Conservation (phyloP, 2,329 filamentous ascomycete genomes). For the Phialemonium atrogriseum region DNA sequence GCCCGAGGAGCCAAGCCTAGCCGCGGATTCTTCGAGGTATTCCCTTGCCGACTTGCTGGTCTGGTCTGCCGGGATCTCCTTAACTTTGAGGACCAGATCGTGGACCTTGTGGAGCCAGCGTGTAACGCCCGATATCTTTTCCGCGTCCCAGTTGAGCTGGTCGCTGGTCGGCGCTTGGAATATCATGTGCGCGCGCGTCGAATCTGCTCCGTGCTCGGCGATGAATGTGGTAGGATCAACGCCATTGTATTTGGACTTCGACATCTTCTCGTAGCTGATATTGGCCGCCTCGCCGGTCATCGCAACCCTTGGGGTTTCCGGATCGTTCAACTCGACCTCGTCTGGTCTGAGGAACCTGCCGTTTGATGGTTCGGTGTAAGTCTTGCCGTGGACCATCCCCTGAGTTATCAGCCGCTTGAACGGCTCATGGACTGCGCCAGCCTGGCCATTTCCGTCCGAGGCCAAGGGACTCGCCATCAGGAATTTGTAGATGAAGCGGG, state of each 20-base stretch:
- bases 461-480: constrained; percentile 49
- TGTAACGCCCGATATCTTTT: constrained; percentile 71
- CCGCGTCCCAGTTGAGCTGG: constrained; percentile 79
- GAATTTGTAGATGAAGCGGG: constrained; percentile 86
- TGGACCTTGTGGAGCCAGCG: constrained; percentile 68
- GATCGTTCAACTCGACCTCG: constrained; percentile 59
- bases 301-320: constrained; percentile 50
- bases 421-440: constrained; percentile 51
- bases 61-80: constrained; percentile 6
- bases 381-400: constrained; percentile 89
- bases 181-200: constrained; percentile 76
- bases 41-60: constrained; percentile 14
- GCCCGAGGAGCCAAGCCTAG: constrained; percentile 20
- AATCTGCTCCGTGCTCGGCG: constrained; percentile 69
- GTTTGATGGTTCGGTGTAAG: constrained; percentile 64
- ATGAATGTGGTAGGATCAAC: constrained; percentile 73
- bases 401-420: constrained; percentile 79
- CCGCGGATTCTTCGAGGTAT: constrained; percentile 26
- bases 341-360: constrained; percentile 70
- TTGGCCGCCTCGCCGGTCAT: constrained; percentile 50
- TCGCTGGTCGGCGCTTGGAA: constrained; percentile 83
- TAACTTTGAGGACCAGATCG: constrained; percentile 39
- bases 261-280: constrained; percentile 83
- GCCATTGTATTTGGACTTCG: constrained; percentile 88
- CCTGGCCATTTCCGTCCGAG: constrained; percentile 26